phyloP scores from a whole-genome alignment of 768 basidiomycete species.

The Lactarius vividus region DNA sequence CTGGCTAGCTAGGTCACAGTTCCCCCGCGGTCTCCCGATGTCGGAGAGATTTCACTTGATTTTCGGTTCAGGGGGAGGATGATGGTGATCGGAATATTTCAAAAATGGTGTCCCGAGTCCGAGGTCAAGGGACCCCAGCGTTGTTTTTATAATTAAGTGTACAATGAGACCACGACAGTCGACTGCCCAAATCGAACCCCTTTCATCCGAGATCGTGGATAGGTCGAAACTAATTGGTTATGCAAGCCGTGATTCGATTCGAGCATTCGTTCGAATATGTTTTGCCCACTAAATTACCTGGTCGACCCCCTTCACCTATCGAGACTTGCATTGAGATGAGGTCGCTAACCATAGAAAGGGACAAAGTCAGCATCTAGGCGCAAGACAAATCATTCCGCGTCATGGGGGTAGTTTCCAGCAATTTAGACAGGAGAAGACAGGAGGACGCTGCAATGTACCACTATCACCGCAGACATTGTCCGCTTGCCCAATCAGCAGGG shows the following conservation, averaged over 20 bases:
- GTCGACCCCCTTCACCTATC: no score
- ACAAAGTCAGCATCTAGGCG: neutral
- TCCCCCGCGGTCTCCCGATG: slow-evolving; percentile 2
- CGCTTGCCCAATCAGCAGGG: neutral
- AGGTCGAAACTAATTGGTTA: neutral
- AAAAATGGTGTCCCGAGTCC: neutral
- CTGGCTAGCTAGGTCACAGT: neutral
- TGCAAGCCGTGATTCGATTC: neutral
- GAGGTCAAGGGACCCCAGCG: neutral
- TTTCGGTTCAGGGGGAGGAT: neutral
- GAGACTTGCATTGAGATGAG: neutral
- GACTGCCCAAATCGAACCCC: neutral
- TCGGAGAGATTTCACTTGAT: neutral
- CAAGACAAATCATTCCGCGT: neutral
- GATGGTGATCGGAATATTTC: neutral
- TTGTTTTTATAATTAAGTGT: neutral
- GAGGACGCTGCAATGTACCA: neutral
- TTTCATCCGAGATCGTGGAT: neutral
- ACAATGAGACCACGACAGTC: neutral
- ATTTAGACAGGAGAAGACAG: neutral
- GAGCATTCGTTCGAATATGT: no score
- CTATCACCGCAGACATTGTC: neutral
- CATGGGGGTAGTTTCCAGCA: neutral
- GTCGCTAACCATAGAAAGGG: neutral
- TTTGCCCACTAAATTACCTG: neutral